Evolutionary conservation across 495 filamentous ascomycete genomes (phyloP), one percentile per base, ranked within the genome.

Genomic region (Xylaria sp.): DNA sequence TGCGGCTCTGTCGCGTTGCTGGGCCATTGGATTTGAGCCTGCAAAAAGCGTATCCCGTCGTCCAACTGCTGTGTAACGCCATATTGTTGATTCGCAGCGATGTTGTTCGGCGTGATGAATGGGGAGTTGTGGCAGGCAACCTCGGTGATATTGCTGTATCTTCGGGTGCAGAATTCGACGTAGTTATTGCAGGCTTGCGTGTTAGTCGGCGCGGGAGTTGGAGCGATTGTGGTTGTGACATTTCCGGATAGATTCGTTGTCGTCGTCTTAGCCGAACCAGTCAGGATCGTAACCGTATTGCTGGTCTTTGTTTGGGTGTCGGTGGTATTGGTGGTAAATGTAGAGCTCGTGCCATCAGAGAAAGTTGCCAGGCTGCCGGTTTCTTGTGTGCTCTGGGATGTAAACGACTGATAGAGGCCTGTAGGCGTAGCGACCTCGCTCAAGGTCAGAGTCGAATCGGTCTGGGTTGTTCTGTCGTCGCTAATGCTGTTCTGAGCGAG

Each of bases 41-140:
- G 93, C 19, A 98, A 88, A 88, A 97, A 95, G 62, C 95, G 91
- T 72, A 97, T 84, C 19, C 95, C 95, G 73, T 97, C 93, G 76
- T 97, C 87, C 40, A 98, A 82, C 82, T 98, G 95, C 59, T 86
- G 78, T 6, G 84, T 84, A 55, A 97, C 93, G 59, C 82, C 79
- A 44, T 92, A 81, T 6, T 84, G 81, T 79, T 98, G 95, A 78
- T 97, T 98, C 67, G 91, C 86, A 1, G 91, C 93, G 3, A 89
- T 87, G 78, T 92, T 91, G 76, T 91, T 88, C 75, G 84, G 75
- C 55, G 85, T 82, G 29, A 89, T 88, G 77, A 98, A 98, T 24
- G 94, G 92, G 41, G 91, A 94, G 82, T 97, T 97, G 82, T 98
- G 86, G 17, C 92, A 91, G 26, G 91, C 92, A 4, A 98, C 89